phyloP scores from a whole-genome alignment of 2,329 filamentous ascomycete species.

The Claviceps spartinae region DNA sequence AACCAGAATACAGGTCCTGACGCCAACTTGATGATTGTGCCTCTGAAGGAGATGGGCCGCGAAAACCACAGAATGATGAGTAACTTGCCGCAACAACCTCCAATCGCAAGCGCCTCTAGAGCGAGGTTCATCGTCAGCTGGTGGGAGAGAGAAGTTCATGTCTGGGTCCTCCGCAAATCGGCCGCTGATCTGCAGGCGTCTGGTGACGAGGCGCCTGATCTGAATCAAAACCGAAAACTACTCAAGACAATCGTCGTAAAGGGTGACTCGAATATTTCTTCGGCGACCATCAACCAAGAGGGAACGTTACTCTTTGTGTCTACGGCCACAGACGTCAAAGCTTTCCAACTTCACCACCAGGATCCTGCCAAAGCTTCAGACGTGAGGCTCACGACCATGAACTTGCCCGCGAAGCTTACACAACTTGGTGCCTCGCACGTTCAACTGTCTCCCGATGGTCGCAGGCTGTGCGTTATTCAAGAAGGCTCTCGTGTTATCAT shows the following conservation, averaged over 20 bases:
- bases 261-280: constrained; percentile 74
- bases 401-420: constrained; percentile 43
- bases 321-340: constrained; percentile 60
- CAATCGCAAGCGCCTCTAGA: constrained; percentile 57
- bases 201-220: constrained; percentile 25
- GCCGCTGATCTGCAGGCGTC: constrained; percentile 31
- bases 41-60: constrained; percentile 58
- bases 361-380: constrained; percentile 37
- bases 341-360: constrained; percentile 53
- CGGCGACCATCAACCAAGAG: constrained; percentile 54
- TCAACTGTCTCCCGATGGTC: constrained; percentile 53
- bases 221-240: constrained; percentile 46
- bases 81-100: constrained; percentile 67
- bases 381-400: constrained; percentile 57
- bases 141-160: constrained; percentile 78
- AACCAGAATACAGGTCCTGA: constrained; percentile 52
- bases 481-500: constrained; percentile 46
- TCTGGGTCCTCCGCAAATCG: constrained; percentile 52
- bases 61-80: constrained; percentile 74
- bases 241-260: constrained; percentile 54
- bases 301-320: constrained; percentile 65
- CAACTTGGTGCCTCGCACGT: constrained; percentile 54
- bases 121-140: constrained; percentile 73
- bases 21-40: constrained; percentile 67
- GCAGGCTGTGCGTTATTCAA: constrained; percentile 54